These are phyloP conservation scores for Xylaria acuta DNA, from an alignment of 495 filamentous ascomycete species.

Conservation along the genomic window DNA sequence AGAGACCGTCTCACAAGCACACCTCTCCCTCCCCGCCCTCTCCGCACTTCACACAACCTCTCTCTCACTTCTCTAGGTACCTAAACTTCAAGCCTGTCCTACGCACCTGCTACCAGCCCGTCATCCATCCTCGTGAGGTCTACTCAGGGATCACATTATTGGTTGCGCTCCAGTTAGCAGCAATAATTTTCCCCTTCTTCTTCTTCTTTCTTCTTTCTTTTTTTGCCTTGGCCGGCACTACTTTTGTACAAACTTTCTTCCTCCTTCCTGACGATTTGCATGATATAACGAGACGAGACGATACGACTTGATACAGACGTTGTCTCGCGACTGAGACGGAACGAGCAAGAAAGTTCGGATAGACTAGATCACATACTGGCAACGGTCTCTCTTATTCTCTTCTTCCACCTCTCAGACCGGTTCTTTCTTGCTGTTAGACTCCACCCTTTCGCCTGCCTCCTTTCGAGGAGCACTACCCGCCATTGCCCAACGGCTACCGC, in stretches of 20 bases:
- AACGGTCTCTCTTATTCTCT: slow-evolving; percentile 18
- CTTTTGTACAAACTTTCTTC: neutral
- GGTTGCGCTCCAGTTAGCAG: slow-evolving; percentile 6
- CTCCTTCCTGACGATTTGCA: slow-evolving; percentile 24
- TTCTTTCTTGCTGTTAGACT: neutral
- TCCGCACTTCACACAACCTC: neutral
- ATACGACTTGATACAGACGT: slow-evolving; percentile 18
- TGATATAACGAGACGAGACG: slow-evolving; percentile 29
- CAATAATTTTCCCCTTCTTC: neutral
- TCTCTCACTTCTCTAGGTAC: neutral
- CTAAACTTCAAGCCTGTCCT: neutral
- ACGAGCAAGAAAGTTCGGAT: slow-evolving; percentile 14
- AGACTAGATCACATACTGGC: slow-evolving; percentile 29
- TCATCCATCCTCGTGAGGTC: neutral
- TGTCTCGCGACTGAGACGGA: slow-evolving; percentile 21
- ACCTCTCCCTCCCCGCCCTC: neutral
- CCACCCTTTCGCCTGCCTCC: neutral
- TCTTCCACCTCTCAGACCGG: neutral
- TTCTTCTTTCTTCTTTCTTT: neutral
- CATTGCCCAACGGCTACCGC: neutral
- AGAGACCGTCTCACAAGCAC: slow-evolving; percentile 18
- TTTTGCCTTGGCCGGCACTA: neutral
- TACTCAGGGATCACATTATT: neutral
- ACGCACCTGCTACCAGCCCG: neutral
- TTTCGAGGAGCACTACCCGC: neutral